These are phyloP conservation scores for Asterophora parasitica DNA, from an alignment of 768 basidiomycete species.

Conservation along the genomic window DNA sequence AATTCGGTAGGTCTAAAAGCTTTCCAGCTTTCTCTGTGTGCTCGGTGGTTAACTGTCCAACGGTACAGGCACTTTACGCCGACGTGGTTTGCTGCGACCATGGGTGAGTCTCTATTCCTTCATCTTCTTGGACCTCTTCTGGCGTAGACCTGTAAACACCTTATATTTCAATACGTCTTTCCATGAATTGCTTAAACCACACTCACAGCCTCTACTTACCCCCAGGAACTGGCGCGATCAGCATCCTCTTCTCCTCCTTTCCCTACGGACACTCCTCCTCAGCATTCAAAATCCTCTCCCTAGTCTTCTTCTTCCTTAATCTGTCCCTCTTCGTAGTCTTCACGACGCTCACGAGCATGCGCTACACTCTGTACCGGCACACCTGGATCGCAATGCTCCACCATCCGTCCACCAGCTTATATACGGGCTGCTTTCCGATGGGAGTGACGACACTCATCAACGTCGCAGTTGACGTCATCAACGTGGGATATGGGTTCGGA, in stretches of 20 bases:
- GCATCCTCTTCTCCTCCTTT: constrained; percentile 51
- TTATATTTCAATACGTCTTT: not conserved
- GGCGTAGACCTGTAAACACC: not conserved
- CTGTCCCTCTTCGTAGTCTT: constrained; percentile 42
- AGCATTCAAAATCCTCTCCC: constrained; percentile 29
- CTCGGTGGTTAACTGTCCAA: not conserved
- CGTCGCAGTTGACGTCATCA: constrained; percentile 33
- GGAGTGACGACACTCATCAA: constrained; percentile 49
- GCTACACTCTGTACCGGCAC: constrained; percentile 37
- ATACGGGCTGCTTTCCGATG: constrained; percentile 42
- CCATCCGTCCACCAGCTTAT: constrained; percentile 49
- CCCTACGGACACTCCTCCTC: constrained; percentile 45
- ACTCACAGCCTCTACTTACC: constrained; percentile 2
- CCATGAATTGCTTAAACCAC: not conserved
- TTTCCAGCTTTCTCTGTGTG: constrained; percentile 1
- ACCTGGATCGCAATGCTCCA: constrained; percentile 42
- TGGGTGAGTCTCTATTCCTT: constrained; percentile 29
- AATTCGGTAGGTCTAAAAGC: constrained; percentile 2
- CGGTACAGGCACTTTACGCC: constrained; percentile 34
- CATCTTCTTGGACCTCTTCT: not conserved
- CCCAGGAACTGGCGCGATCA: constrained; percentile 45
- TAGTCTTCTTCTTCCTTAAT: constrained; percentile 31
- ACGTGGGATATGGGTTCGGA: constrained; percentile 40
- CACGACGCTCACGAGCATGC: constrained; percentile 30
- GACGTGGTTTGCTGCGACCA: constrained; percentile 38